These are phyloP conservation scores for Eragrostis tef DNA, from an alignment of 202 grass and related monocot species.

Conservation along the genomic window DNA sequence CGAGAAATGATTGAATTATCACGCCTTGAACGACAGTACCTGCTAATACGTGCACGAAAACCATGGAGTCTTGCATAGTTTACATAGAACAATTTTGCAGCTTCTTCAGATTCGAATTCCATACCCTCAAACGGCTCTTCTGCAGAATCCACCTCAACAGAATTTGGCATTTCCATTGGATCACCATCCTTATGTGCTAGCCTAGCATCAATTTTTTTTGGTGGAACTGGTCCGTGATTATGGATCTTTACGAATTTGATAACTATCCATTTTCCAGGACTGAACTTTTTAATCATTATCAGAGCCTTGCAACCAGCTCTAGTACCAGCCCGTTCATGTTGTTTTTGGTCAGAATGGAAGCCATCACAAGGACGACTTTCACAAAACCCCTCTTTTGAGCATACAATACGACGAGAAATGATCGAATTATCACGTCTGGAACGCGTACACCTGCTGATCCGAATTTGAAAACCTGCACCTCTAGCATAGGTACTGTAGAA, in stretches of 20 bases:
- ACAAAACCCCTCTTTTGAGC: conserved; percentile 83
- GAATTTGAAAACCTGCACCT: conserved; percentile 68
- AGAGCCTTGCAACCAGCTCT: conserved; percentile 88
- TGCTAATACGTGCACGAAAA: conserved; percentile 86
- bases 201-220: conserved; percentile 56
- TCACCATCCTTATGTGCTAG: conserved; percentile 24
- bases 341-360: conserved; percentile 57
- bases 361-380: conserved; percentile 57
- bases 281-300: conserved; percentile 70
- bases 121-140: conserved; percentile 79
- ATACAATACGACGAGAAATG: conserved; percentile 88
- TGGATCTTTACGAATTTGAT: conserved; percentile 80
- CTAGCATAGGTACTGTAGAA: conserved; percentile 85
- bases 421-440: conserved; percentile 87
- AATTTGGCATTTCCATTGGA: conserved; percentile 43
- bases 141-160: conserved; percentile 28
- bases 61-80: conserved; percentile 74
- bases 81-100: conserved; percentile 83
- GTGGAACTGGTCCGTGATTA: conserved; percentile 71
- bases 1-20: conserved; percentile 96
- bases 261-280: conserved; percentile 76
- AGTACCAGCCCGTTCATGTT: conserved; percentile 54
- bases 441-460: conserved; percentile 73
- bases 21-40: conserved; percentile 85
- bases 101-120: conserved; percentile 92